These are phyloP conservation scores for Cercospora zeina DNA, from an alignment of 2,329 filamentous ascomycete species.

Conservation along the genomic window DNA sequence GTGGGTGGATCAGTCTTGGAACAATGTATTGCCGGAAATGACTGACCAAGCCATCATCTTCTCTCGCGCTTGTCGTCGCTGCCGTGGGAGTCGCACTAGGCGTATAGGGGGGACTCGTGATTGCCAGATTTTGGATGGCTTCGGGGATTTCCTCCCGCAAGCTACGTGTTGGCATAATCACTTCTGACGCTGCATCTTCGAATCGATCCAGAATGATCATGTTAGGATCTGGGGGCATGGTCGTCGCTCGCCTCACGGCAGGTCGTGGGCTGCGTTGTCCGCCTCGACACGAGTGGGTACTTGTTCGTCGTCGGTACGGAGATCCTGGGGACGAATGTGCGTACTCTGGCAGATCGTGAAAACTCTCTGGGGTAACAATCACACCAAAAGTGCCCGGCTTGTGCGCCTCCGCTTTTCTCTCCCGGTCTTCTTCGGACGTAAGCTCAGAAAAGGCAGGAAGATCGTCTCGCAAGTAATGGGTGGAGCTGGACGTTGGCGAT, in stretches of 20 bases:
- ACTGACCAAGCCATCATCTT: slow-evolving; percentile 30
- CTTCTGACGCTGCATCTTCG: slow-evolving; percentile 44
- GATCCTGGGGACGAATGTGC: slow-evolving; percentile 31
- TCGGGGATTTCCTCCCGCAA: slow-evolving; percentile 30
- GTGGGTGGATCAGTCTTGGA: slow-evolving; percentile 32
- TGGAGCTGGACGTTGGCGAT: slow-evolving; percentile 12
- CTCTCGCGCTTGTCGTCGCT: slow-evolving; percentile 17
- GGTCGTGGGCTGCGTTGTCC: slow-evolving; percentile 20
- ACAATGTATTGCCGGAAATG: slow-evolving; percentile 37
- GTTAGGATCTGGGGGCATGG: slow-evolving; percentile 46
- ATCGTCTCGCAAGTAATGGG: slow-evolving; percentile 44
- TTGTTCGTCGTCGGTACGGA: slow-evolving; percentile 36
- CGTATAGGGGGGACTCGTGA: slow-evolving; percentile 28
- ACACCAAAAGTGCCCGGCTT: slow-evolving; percentile 59
- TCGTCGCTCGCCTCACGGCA: slow-evolving; percentile 18
- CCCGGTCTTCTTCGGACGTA: slow-evolving; percentile 59
- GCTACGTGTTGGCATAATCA: slow-evolving; percentile 5
- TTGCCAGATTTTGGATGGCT: slow-evolving; percentile 28
- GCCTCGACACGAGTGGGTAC: slow-evolving; percentile 27
- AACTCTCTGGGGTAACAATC: slow-evolving; percentile 57
- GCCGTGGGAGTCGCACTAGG: slow-evolving; percentile 20
- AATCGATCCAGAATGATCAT: slow-evolving; percentile 54
- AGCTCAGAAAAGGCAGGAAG: slow-evolving; percentile 57
- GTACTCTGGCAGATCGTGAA: slow-evolving; percentile 55
- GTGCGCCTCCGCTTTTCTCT: slow-evolving; percentile 55